Conservation (phyloP, 306 rosid species). For the Nissolia schottii region DNA sequence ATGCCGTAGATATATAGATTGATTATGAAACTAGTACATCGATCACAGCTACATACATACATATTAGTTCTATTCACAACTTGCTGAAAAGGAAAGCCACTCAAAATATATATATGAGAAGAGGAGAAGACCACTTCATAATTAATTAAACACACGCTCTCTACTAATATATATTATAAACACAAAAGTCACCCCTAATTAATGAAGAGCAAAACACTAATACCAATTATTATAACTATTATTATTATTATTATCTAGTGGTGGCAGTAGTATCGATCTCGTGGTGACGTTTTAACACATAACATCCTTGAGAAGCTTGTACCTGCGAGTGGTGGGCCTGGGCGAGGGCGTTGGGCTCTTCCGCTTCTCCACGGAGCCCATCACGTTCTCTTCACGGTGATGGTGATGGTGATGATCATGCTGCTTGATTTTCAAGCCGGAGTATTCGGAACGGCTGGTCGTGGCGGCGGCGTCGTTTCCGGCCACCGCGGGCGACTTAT, state of each 20-base stretch:
- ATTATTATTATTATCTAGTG: too few species aligned
- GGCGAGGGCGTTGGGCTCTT: slow-evolving; percentile 68
- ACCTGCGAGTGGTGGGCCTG: slow-evolving; percentile 76
- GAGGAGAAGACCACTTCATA: neutral
- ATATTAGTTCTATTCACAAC: slow-evolving; percentile 47
- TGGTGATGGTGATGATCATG: too few species aligned
- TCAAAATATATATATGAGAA: too few species aligned
- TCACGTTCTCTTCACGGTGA: slow-evolving; percentile 31
- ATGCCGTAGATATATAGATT: neutral
- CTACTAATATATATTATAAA: slow-evolving; percentile 12
- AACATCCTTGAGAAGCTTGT: slow-evolving; percentile 99
- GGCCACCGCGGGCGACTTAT: slow-evolving; percentile 6
- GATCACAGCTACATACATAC: slow-evolving; percentile 3
- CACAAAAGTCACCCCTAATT: neutral
- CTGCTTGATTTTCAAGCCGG: slow-evolving; percentile 58
- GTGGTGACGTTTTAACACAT: too few species aligned
- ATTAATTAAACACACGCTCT: slow-evolving; percentile 8
- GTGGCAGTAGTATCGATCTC: too few species aligned
- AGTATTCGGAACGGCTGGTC: slow-evolving; percentile 49
- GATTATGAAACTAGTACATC: neutral
- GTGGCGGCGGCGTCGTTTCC: slow-evolving; percentile 7
- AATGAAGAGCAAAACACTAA: neutral
- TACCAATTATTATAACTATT: neutral
- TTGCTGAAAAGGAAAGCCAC: neutral
- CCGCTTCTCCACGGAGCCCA: slow-evolving; percentile 41